These are phyloP conservation scores for Neospora caninum DNA, from an alignment of 169 alveolate species.

Conservation along the genomic window DNA sequence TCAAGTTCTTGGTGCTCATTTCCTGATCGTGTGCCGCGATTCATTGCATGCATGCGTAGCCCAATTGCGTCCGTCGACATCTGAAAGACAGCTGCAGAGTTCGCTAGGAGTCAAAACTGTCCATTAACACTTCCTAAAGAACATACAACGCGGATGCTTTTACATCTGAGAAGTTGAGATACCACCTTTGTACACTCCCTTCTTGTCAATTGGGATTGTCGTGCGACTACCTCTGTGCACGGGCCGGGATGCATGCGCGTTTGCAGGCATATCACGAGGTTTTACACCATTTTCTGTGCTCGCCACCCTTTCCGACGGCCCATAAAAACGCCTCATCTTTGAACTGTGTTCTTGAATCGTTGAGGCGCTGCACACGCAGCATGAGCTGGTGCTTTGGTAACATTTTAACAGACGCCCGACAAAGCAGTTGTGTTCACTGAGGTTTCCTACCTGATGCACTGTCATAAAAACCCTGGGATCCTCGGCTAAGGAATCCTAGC, in stretches of 20 bases:
- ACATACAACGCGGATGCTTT: no score
- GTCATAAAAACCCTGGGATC: not conserved
- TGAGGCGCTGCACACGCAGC: not conserved
- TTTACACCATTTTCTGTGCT: not conserved
- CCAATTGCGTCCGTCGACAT: not conserved
- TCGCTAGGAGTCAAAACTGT: no score
- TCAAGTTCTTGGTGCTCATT: not conserved
- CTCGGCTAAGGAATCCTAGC: not conserved
- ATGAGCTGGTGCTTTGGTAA: not conserved
- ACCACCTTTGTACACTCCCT: not conserved
- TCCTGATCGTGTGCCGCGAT: not conserved
- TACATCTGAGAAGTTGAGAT: not conserved
- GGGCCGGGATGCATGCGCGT: not conserved
- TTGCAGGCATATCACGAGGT: not conserved
- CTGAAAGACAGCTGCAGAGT: not conserved
- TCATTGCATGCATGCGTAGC: not conserved
- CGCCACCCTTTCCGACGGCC: not conserved
- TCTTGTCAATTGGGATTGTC: not conserved
- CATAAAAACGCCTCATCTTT: not conserved
- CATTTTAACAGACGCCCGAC: not conserved
- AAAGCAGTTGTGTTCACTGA: not conserved
- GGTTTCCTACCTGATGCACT: not conserved
- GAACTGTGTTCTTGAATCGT: not conserved
- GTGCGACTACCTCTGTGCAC: not conserved
- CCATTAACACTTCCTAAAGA: not conserved